A percentile compares a stretch with the other conserved stretches of the same genome.
Conservation (phyloP, 163 green algal genomes). For the Scenedesmus sp. region DNA sequence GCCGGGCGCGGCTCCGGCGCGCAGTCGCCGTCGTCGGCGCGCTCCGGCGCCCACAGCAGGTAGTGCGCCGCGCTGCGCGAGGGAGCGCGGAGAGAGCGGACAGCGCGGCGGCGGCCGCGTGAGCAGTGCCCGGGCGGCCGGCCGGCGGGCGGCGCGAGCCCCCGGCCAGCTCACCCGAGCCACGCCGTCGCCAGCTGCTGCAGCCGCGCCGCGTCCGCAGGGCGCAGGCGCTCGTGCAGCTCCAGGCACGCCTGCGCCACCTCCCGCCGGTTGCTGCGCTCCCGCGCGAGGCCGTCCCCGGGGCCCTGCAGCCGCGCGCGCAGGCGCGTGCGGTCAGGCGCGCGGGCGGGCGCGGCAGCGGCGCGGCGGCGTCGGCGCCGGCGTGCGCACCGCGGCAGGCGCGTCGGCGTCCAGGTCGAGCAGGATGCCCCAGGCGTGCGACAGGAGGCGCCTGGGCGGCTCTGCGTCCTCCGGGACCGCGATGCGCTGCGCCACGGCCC, state of each 20-base stretch:
- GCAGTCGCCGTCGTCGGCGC: not conserved
- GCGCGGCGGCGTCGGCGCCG: not conserved
- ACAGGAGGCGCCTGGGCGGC: too few relatives aligned
- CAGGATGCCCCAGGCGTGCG: conserved; percentile 15
- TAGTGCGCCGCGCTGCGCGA: not conserved
- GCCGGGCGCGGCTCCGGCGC: not conserved
- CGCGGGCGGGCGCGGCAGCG: conserved; percentile 1
- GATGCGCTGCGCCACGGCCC: too few relatives aligned
- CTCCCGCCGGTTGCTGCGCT: too few relatives aligned
- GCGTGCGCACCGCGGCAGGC: not conserved
- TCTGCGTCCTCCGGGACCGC: too few relatives aligned
- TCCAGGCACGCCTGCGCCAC: conserved; percentile 11
- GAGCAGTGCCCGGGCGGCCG: not conserved
- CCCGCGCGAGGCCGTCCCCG: too few relatives aligned
- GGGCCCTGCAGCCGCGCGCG: too few relatives aligned
- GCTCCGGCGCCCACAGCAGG: not conserved
- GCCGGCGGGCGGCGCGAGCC: not conserved
- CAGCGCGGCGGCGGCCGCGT: too few relatives aligned
- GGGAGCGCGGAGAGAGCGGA: too few relatives aligned
- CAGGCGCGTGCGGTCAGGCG: not conserved
- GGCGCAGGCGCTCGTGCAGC: not conserved
- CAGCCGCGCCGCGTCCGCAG: conserved; percentile 1
- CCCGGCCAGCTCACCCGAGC: not conserved
- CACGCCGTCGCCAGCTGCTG: conserved; percentile 8
- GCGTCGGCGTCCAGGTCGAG: conserved; percentile 17